Conservation (phyloP, 2,329 filamentous ascomycete species). For the Sarocladium strictum region DNA sequence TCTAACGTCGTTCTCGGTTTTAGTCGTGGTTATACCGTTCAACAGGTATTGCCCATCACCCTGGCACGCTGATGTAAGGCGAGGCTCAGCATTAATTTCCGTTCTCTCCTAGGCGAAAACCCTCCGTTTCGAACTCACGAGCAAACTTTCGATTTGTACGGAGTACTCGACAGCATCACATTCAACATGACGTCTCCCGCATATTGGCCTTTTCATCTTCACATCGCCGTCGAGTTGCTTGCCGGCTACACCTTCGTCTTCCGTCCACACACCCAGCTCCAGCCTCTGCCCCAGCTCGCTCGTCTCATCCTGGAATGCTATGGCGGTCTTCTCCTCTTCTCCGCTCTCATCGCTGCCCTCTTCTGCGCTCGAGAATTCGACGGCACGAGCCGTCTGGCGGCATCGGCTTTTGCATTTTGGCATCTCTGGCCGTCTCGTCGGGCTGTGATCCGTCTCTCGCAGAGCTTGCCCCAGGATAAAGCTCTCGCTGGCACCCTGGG, state of each 20-base stretch:
- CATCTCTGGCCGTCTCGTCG: constrained; percentile 42
- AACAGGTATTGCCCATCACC: no score
- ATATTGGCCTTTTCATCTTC: constrained; percentile 28
- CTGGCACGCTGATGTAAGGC: no score
- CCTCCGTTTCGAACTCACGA: no score
- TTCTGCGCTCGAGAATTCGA: constrained; percentile 23
- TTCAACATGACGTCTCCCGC: background rate
- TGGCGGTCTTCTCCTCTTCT: constrained; percentile 40
- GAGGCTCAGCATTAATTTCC: no score
- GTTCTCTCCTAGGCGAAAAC: no score
- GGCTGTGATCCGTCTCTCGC: constrained; percentile 29
- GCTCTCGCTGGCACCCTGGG: constrained; percentile 29
- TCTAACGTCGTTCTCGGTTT: no score
- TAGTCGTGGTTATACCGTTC: no score
- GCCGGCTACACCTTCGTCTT: constrained; percentile 42
- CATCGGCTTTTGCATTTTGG: constrained; percentile 38
- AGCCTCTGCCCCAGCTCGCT: constrained; percentile 31
- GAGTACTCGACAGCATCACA: background rate
- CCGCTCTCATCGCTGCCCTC: constrained; percentile 35
- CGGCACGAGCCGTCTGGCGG: constrained; percentile 25
- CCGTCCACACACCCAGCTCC: constrained; percentile 34
- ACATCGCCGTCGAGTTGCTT: constrained; percentile 32
- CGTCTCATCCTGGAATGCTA: constrained; percentile 39
- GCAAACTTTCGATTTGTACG: no score
- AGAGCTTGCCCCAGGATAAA: constrained; percentile 12